Evolutionary conservation across 1,139 yeast species (phyloP), one percentile per base, ranked within the genome.

Genomic region (Suhomyces yuchorum): DNA sequence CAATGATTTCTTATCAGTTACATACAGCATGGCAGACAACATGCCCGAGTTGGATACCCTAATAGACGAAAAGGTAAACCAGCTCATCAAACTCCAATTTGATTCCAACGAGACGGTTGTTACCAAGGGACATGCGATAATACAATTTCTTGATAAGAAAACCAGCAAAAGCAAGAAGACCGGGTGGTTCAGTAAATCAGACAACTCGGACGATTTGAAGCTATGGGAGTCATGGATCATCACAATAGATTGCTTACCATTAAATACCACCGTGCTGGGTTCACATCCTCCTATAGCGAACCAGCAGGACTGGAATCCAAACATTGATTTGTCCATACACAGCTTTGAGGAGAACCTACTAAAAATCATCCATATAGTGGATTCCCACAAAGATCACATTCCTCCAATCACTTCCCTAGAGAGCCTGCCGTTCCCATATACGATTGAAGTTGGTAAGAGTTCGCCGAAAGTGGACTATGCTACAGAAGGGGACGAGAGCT

Each of bases 361-460:
- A 46, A 67, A 72, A 47, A 78, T 87, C 15, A 68, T 82, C 38
- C 76, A 75, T 20, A 65, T 70, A 20, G 81, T 75, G 14, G 87
- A 85, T 57, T 58, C 63, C 4, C 75, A 84, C 57, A 84, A 81
- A 57, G 80, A 74, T 44, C 91, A 85, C 55, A 82, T 87, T 3
- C 96, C 96, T 1, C 87, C 89, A 0, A 85, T 87, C 18, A 81
- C 87, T 5, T 78, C 87, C 1, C 70, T 84, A 12, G 90, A 84
- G 11, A 70, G 79, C 28, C 68, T 82, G 15, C 92, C 93, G 3
- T 87, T 87, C 56, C 89, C 89, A 0, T 87, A 82, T 59, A 57
- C 56, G 5, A 72, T 75, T 18, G 58, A 61, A 14, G 60, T 73
- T 28, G 61, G 58, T 42, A 50, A 47, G 37, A 47, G 49, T 64